Evolutionary conservation across 768 basidiomycete species (phyloP).

Genomic region (Agaricus bisporus): DNA sequence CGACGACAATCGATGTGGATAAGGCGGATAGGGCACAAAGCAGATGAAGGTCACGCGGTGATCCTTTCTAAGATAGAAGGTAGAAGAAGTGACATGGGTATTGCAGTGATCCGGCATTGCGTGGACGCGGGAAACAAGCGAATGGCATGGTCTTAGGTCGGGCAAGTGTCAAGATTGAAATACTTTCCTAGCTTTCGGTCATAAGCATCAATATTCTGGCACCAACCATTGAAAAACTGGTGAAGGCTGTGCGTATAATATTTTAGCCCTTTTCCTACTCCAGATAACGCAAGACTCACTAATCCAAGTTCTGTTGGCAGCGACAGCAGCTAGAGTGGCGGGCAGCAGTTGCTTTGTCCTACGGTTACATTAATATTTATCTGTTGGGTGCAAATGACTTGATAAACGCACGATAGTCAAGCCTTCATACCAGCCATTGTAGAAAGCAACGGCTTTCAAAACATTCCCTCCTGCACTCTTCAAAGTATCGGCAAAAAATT

Average conservation of each 20-base stretch:
- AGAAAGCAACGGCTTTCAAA: conserved; percentile 55
- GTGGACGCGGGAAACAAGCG: background rate
- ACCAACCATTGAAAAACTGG: conserved; percentile 71
- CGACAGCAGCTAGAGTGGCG: conserved; percentile 47
- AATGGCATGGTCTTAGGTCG: background rate
- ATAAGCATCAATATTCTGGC: conserved; percentile 53
- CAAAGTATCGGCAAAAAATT: conserved; percentile 51
- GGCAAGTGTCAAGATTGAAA: conserved; percentile 49
- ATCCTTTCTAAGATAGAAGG: background rate
- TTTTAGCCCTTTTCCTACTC: background rate
- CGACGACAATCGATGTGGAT: background rate
- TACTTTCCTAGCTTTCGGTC: conserved; percentile 47
- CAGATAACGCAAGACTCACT: conserved; percentile 39
- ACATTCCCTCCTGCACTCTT: conserved; percentile 44
- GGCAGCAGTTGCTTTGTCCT: conserved; percentile 56
- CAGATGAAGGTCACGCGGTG: background rate
- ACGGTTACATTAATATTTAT: conserved; percentile 5
- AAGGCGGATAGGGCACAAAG: background rate
- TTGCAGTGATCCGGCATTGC: too few species aligned
- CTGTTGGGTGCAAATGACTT: background rate
- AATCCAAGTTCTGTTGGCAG: conserved; percentile 85
- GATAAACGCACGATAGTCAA: conserved; percentile 47
- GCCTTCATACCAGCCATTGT: conserved; percentile 65
- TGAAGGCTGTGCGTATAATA: conserved; percentile 39
- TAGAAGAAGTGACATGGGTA: background rate